These are phyloP conservation scores for Oryza longistaminata DNA, from an alignment of 176 grass and related monocot species.

Conservation along the genomic window DNA sequence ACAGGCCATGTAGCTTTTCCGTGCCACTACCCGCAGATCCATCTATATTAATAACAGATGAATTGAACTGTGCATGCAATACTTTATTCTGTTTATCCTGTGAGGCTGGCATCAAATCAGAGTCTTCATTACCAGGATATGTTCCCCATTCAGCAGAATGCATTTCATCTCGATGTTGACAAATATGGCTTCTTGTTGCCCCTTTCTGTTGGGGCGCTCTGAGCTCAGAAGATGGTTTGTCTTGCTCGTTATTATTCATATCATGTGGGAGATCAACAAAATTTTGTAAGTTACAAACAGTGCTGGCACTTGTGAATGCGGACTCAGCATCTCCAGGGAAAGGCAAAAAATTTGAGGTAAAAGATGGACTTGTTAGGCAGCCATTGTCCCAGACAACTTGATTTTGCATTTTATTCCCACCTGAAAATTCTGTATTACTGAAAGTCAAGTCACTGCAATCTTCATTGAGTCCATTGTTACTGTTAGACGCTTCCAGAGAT, in stretches of 20 bases:
- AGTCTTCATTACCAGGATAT: constrained; percentile 24
- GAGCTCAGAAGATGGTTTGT: constrained; percentile 33
- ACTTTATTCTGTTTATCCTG: constrained; percentile 23
- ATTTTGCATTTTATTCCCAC: constrained; percentile 41
- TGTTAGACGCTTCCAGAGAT: constrained; percentile 40
- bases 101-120: constrained; percentile 30
- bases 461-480: constrained; percentile 49
- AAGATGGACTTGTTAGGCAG: constrained; percentile 55
- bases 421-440: constrained; percentile 47
- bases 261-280: constrained; percentile 32
- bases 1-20: constrained; percentile 36
- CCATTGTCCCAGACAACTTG: constrained; percentile 52
- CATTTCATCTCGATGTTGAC: constrained; percentile 19
- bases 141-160: constrained; percentile 33
- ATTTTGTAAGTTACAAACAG: constrained; percentile 29
- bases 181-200: constrained; percentile 28
- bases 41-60: constrained; percentile 30
- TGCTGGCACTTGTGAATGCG: constrained; percentile 37
- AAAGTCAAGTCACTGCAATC: constrained; percentile 64
- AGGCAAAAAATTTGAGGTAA: constrained; percentile 51
- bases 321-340: constrained; percentile 50
- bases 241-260: constrained; percentile 39
- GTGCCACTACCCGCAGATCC: constrained; percentile 36
- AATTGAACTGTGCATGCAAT: constrained; percentile 36
- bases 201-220: constrained; percentile 19